A percentile compares a stretch with the other conserved stretches of the same genome.
Conservation (phyloP, 192 early-diverging fungal species). For the Coemansia sp. region DNA sequence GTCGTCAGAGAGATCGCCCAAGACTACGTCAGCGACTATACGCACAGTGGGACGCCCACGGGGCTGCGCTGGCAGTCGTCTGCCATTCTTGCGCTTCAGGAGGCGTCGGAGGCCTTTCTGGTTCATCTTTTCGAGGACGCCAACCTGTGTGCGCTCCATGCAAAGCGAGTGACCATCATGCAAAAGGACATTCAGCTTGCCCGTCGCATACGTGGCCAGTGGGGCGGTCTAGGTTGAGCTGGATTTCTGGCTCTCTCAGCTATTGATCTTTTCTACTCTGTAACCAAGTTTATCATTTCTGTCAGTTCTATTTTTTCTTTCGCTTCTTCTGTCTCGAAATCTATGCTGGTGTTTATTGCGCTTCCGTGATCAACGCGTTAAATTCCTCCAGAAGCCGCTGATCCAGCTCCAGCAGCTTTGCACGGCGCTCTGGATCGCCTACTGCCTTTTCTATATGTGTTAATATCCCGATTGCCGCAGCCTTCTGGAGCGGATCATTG, state of each 20-base stretch:
- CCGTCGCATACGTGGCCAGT: conserved; percentile 82
- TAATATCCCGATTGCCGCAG: conserved; percentile 48
- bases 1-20: conserved; percentile 73
- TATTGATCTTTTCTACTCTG: neutral
- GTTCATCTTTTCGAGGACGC: conserved; percentile 90
- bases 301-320: conserved; percentile 6
- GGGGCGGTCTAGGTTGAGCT: conserved; percentile 65
- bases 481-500: conserved; percentile 48
- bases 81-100: conserved; percentile 81
- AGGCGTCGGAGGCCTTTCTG: conserved; percentile 79
- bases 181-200: conserved; percentile 91
- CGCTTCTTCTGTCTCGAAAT: neutral
- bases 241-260: neutral
- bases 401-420: conserved; percentile 39
- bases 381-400: conserved; percentile 32
- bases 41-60: conserved; percentile 35
- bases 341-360: neutral
- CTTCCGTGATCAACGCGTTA: conserved; percentile 23
- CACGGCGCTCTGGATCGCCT: conserved; percentile 35
- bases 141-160: conserved; percentile 91
- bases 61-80: conserved; percentile 72
- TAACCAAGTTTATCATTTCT: neutral
- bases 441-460: conserved; percentile 38
- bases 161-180: conserved; percentile 94
- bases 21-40: conserved; percentile 53